Conservation (phyloP, 352 stramenopile species). For the Globisporangium nagaii region DNA sequence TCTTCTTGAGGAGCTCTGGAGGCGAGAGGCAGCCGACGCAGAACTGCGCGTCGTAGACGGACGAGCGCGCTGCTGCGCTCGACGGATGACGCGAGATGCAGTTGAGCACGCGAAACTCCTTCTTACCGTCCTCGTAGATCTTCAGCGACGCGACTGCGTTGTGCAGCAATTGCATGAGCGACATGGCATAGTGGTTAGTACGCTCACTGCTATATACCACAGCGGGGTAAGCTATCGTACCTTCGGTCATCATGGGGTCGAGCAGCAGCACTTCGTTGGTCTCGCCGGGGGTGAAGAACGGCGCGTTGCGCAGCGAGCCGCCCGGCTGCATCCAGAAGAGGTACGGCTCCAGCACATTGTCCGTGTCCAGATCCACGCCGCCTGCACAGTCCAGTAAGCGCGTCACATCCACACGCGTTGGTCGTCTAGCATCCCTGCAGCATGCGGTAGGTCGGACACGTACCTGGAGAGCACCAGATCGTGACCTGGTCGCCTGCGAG, state of each 20-base stretch:
- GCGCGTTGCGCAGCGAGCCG: slow-evolving; percentile 47
- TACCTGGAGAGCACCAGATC: slow-evolving; percentile 68
- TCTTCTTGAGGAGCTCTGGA: slow-evolving; percentile 28
- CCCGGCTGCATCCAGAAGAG: slow-evolving; percentile 69
- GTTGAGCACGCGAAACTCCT: slow-evolving; percentile 76
- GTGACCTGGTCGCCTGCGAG: slow-evolving; percentile 74
- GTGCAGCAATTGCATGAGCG: neutral
- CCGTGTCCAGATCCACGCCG: slow-evolving; percentile 56
- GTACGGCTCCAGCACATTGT: slow-evolving; percentile 75
- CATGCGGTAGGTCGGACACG: neutral
- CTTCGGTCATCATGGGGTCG: slow-evolving; percentile 71
- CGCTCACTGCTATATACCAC: too few species aligned
- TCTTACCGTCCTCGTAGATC: slow-evolving; percentile 49
- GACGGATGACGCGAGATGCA: slow-evolving; percentile 49
- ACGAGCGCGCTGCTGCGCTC: too few species aligned
- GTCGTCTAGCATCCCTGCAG: too few species aligned
- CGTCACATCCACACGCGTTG: neutral
- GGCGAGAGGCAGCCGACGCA: slow-evolving; percentile 64
- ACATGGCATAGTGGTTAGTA: too few species aligned
- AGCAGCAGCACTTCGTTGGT: slow-evolving; percentile 71
- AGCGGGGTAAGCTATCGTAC: slow-evolving; percentile 3
- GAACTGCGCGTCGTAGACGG: slow-evolving; percentile 33
- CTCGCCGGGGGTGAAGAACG: slow-evolving; percentile 42
- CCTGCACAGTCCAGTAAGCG: slow-evolving; percentile 1
- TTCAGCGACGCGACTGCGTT: slow-evolving; percentile 65